These are phyloP conservation scores for Diplodia mutila DNA, from an alignment of 2,329 filamentous ascomycete genomes.

Conservation along the genomic window DNA sequence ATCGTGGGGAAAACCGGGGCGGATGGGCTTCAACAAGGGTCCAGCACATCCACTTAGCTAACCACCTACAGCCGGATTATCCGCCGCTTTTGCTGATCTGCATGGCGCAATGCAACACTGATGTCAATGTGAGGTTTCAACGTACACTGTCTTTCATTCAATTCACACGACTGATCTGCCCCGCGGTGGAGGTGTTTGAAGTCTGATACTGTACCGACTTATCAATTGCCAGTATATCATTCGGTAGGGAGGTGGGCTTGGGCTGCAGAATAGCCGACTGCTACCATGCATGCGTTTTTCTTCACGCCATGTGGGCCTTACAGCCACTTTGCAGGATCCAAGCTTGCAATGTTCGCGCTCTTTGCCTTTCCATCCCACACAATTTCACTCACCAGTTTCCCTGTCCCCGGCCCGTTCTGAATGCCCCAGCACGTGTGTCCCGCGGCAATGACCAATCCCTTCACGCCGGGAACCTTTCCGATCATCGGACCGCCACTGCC, in stretches of 20 bases:
- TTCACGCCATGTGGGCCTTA: background rate
- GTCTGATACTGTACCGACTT: background rate
- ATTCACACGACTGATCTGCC: background rate
- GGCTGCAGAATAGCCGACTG: background rate
- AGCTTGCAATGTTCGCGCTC: slow-evolving; percentile 47
- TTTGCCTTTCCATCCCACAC: slow-evolving; percentile 49
- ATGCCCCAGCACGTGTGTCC: slow-evolving; percentile 99
- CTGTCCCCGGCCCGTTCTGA: slow-evolving; percentile 87
- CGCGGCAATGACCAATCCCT: slow-evolving; percentile 78
- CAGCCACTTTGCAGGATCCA: slow-evolving; percentile 46
- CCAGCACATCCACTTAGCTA: background rate
- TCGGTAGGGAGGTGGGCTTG: background rate
- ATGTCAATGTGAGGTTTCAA: background rate
- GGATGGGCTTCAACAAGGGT: background rate
- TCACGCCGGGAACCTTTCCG: slow-evolving; percentile 68
- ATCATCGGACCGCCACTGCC: slow-evolving; percentile 74
- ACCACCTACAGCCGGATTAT: background rate
- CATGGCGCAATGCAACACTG: background rate
- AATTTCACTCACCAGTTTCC: slow-evolving; percentile 51
- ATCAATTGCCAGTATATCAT: background rate
- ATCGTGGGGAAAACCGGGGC: slow-evolving; percentile 4
- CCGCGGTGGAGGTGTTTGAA: background rate
- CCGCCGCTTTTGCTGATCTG: background rate
- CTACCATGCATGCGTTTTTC: background rate
- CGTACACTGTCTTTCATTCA: background rate